Evolutionary conservation across 2,329 filamentous ascomycete species (phyloP).

Genomic region (Ambrosiella xylebori): DNA sequence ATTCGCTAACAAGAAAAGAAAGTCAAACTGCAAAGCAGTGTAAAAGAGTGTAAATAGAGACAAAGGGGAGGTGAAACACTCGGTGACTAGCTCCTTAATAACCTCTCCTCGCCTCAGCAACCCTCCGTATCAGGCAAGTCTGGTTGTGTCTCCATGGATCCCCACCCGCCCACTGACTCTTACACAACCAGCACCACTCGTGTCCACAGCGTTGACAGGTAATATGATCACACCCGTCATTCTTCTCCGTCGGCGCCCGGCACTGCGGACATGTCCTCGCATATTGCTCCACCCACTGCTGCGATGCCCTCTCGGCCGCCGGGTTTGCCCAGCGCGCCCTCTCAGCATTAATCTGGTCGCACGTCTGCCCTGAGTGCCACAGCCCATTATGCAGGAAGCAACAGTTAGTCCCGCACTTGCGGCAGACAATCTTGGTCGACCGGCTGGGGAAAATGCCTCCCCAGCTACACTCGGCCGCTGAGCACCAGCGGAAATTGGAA

Average conservation of each 20-base stretch:
- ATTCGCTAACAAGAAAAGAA: too few relatives aligned
- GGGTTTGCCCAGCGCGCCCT: not conserved
- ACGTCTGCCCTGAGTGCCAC: constrained; percentile 5
- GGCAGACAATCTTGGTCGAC: constrained; percentile 49
- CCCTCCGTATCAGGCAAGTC: too few relatives aligned
- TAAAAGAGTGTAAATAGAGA: too few relatives aligned
- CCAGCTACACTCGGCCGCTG: constrained; percentile 50
- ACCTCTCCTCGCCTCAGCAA: too few relatives aligned
- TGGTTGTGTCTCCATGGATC: too few relatives aligned
- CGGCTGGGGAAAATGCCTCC: constrained; percentile 52
- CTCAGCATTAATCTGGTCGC: not conserved
- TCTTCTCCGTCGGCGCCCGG: not conserved
- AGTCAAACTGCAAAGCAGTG: too few relatives aligned
- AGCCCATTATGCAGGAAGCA: constrained; percentile 2
- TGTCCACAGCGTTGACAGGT: not conserved
- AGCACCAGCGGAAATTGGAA: constrained; percentile 53
- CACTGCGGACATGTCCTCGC: not conserved
- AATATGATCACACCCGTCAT: constrained; percentile 4
- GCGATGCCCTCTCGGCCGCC: not conserved
- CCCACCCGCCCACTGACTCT: too few relatives aligned
- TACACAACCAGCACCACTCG: not conserved
- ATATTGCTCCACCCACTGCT: not conserved
- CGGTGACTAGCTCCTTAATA: too few relatives aligned
- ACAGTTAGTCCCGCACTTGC: constrained; percentile 22
- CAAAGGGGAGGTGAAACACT: too few relatives aligned